These are phyloP conservation scores for Apiotrichum porosum DNA, from an alignment of 1,284 basidiomycete genomes.

Conservation along the genomic window DNA sequence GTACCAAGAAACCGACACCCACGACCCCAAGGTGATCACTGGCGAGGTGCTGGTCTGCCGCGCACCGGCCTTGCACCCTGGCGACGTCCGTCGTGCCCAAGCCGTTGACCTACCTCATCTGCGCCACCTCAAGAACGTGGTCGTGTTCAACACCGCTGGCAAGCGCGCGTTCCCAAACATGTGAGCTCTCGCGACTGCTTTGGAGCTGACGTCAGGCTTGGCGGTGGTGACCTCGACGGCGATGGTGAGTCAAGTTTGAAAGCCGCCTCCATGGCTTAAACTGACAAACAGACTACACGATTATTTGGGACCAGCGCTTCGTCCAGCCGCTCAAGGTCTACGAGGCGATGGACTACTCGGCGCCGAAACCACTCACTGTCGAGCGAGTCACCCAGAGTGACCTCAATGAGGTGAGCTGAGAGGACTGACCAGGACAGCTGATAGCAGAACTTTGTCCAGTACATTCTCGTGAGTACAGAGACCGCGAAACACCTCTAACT, in stretches of 20 bases:
- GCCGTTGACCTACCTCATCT: conserved; percentile 42
- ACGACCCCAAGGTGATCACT: conserved; percentile 26
- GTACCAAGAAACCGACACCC: conserved; percentile 34
- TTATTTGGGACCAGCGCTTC: conserved; percentile 48
- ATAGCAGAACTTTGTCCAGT: conserved; percentile 43
- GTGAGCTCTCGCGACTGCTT: too few species aligned
- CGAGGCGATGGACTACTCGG: conserved; percentile 43
- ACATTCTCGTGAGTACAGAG: conserved; percentile 28
- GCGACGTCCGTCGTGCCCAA: conserved; percentile 39
- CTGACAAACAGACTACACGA: conserved; percentile 35
- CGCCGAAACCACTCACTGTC: conserved; percentile 33
- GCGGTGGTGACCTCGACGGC: conserved; percentile 49
- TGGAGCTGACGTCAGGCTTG: too few species aligned
- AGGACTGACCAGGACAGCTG: background rate
- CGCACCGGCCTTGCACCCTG: conserved; percentile 44
- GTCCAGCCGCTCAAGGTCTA: conserved; percentile 29
- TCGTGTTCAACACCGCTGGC: conserved; percentile 45
- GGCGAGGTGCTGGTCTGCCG: conserved; percentile 43
- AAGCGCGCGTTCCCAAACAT: conserved; percentile 44
- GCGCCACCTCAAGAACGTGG: conserved; percentile 45
- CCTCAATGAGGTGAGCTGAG: conserved; percentile 38
- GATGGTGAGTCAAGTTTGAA: conserved; percentile 28
- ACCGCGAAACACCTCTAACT: background rate
- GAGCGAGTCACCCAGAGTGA: conserved; percentile 36
- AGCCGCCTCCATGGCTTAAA: accelerated